These are phyloP conservation scores for Pseudopyricularia javanii DNA, from an alignment of 2,329 filamentous ascomycete genomes.

Conservation along the genomic window DNA sequence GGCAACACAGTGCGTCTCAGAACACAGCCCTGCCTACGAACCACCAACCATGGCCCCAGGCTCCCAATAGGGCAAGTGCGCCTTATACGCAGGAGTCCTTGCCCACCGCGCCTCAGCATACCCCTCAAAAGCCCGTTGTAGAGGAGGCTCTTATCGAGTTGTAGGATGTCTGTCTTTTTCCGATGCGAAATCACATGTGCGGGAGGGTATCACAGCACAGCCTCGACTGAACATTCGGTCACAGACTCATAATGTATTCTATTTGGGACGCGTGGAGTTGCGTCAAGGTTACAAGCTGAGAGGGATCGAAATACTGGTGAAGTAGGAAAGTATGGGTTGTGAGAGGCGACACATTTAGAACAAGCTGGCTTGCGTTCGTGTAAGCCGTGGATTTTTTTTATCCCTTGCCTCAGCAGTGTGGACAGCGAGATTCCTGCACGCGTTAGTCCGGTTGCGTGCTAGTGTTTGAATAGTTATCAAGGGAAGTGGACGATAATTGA, in stretches of 20 bases:
- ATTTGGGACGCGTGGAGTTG: background rate
- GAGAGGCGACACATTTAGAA: too few relatives aligned
- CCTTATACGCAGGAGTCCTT: constrained; percentile 50
- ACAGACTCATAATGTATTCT: background rate
- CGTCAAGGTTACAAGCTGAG: background rate
- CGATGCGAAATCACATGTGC: background rate
- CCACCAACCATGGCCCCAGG: constrained; percentile 22
- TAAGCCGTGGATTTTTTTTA: too few relatives aligned
- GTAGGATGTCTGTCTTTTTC: background rate
- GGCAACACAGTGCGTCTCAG: constrained; percentile 30
- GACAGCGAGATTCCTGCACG: too few relatives aligned
- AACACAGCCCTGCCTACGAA: constrained; percentile 30
- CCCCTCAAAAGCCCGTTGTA: constrained; percentile 43
- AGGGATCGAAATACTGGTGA: too few relatives aligned
- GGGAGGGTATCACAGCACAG: background rate
- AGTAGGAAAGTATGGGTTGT: too few relatives aligned
- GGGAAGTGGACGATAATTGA: background rate
- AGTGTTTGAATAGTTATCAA: too few relatives aligned
- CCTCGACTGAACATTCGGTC: background rate
- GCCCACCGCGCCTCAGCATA: constrained; percentile 52
- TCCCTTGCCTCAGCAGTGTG: too few relatives aligned
- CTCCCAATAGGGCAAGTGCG: constrained; percentile 23
- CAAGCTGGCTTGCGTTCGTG: too few relatives aligned
- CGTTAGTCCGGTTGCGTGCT: too few relatives aligned
- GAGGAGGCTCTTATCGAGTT: constrained; percentile 77